Percentiles rank a stretch among this genome's conserved stretches.
phyloP scores from a whole-genome alignment of 2,329 filamentous ascomycete species.

The Ceratocystis papillata region DNA sequence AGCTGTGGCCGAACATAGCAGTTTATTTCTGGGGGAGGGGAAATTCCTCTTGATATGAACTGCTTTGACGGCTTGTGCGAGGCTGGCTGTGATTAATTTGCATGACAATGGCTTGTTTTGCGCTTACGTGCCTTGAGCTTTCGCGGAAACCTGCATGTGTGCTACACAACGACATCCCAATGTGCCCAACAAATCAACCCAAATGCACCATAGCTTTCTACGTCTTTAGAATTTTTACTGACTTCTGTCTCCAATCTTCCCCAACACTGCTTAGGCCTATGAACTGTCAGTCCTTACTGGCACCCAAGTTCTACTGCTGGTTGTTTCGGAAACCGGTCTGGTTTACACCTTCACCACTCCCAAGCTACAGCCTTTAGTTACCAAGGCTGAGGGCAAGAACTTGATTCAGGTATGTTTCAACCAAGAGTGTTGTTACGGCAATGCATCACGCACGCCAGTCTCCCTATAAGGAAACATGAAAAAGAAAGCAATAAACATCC shows the following conservation, averaged over 20 bases:
- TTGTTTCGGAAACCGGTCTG: constrained; percentile 92
- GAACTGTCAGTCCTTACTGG: constrained; percentile 94
- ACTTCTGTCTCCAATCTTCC: constrained; percentile 20
- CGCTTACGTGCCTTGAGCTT: neutral
- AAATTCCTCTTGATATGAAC: neutral
- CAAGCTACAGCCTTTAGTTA: constrained; percentile 94
- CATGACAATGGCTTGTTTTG: neutral
- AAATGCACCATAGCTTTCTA: neutral
- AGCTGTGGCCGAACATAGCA: neutral
- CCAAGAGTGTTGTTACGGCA: no score
- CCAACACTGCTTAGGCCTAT: constrained; percentile 57
- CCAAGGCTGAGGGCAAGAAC: constrained; percentile 98
- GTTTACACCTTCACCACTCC: constrained; percentile 98
- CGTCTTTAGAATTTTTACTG: constrained; percentile 18
- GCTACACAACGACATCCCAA: neutral
- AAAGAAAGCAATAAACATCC: neutral
- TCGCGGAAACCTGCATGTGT: neutral
- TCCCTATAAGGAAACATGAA: no score
- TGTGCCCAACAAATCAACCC: constrained; percentile 1
- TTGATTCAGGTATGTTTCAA: constrained; percentile 72
- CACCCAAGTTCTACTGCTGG: constrained; percentile 90
- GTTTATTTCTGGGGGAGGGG: neutral
- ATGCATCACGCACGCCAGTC: no score
- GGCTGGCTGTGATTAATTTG: neutral
- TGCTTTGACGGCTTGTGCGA: neutral